Evolutionary conservation across 768 basidiomycete species (phyloP).

Genomic region (Boletus rufocinnamomeus): DNA sequence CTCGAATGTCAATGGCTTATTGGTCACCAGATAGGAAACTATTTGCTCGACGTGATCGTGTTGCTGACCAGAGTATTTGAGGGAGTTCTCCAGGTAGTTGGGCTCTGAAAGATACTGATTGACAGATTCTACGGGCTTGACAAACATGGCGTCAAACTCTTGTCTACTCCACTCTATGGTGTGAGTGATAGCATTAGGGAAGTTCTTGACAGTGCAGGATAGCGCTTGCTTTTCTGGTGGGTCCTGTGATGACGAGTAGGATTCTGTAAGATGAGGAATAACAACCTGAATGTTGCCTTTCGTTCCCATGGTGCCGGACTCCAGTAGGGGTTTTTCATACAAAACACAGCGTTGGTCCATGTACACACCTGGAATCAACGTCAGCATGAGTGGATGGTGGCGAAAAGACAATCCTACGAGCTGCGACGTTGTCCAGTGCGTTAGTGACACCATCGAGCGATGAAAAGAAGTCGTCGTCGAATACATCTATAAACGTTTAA

Average conservation of each 20-base stretch:
- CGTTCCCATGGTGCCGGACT: conserved; percentile 97
- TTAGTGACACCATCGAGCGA: conserved; percentile 93
- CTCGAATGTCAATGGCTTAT: conserved; percentile 94
- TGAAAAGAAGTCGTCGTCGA: conserved; percentile 86
- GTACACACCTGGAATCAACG: conserved; percentile 68
- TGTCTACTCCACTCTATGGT: conserved; percentile 98
- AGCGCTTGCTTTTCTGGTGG: conserved; percentile 98
- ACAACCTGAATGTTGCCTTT: conserved; percentile 98
- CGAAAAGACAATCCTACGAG: conserved; percentile 58
- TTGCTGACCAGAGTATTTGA: conserved; percentile 92
- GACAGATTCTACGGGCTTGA: conserved; percentile 90
- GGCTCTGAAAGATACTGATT: conserved; percentile 97
- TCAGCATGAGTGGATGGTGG: conserved; percentile 1
- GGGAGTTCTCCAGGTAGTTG: conserved; percentile 87
- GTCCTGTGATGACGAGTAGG: conserved; percentile 96
- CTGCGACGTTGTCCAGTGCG: conserved; percentile 94
- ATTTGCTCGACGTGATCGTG: conserved; percentile 89
- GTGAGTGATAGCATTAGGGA: conserved; percentile 97
- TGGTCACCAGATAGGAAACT: conserved; percentile 82
- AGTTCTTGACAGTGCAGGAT: conserved; percentile 97
- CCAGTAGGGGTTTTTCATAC: conserved; percentile 92
- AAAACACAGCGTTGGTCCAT: conserved; percentile 99
- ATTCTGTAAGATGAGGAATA: conserved; percentile 92
- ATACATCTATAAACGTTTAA: conserved; percentile 60
- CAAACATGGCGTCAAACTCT: conserved; percentile 90